phyloP scores from a whole-genome alignment of 768 basidiomycete genomes.

The Boletus coccyginus region DNA sequence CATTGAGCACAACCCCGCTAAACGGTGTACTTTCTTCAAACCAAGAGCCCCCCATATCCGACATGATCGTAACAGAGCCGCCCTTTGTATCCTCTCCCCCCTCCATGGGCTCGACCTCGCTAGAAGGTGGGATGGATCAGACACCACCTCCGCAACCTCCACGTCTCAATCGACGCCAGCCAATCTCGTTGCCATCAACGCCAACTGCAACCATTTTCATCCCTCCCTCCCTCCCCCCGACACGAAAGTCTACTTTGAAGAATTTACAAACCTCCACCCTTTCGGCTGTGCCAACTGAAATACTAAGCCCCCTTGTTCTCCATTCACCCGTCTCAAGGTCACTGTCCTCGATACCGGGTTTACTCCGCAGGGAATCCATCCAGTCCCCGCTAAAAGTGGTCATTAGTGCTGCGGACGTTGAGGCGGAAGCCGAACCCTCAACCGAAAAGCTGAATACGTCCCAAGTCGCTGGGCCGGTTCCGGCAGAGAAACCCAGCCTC shows the following conservation, averaged over 20 bases:
- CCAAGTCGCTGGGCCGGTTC: neutral
- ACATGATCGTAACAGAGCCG: neutral
- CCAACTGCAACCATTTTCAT: conserved; percentile 24
- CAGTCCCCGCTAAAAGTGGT: conserved; percentile 25
- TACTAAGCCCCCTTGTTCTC: conserved; percentile 30
- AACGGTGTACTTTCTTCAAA: neutral
- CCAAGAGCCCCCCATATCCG: neutral
- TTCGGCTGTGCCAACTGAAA: conserved; percentile 25
- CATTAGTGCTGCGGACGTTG: conserved; percentile 10
- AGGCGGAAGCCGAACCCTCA: conserved; percentile 1
- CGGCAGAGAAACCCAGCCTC: conserved; percentile 13
- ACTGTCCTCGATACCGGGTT: conserved; percentile 9
- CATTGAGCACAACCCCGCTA: neutral
- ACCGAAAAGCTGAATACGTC: conserved; percentile 7
- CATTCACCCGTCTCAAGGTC: conserved; percentile 25
- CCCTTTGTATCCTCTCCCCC: conserved; percentile 18
- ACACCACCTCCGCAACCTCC: conserved; percentile 24
- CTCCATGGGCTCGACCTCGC: conserved; percentile 3
- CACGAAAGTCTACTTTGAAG: conserved; percentile 21
- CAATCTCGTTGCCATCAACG: conserved; percentile 35
- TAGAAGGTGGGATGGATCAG: conserved; percentile 7
- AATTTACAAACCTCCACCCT: conserved; percentile 26
- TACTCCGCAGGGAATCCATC: conserved; percentile 23
- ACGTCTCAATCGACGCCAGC: conserved; percentile 25
- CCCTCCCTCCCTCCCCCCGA: conserved; percentile 10